A percentile compares a stretch with the other conserved stretches of the same genome.
These are phyloP conservation scores for Xylariaceae sp. DNA, from an alignment of 2,329 filamentous ascomycete genomes.

Conservation along the genomic window DNA sequence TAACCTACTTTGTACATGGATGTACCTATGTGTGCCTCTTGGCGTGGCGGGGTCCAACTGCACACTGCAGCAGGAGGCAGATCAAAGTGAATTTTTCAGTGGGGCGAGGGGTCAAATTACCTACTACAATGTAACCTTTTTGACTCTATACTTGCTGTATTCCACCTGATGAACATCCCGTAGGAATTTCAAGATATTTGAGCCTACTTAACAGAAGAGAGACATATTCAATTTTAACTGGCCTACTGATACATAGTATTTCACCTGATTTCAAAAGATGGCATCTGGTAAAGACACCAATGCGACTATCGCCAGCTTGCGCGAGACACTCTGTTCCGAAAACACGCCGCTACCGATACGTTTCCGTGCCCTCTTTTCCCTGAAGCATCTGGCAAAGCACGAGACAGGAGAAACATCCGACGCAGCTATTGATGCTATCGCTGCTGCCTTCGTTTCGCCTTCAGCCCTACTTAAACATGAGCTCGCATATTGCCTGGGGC, in stretches of 20 bases:
- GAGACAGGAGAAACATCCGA: conserved; percentile 54
- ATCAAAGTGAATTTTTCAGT: conserved; percentile 4
- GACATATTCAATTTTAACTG: too few species aligned
- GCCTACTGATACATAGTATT: neutral
- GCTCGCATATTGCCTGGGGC: conserved; percentile 92
- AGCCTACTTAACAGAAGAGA: neutral
- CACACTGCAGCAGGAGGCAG: neutral
- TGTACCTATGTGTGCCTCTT: too few species aligned
- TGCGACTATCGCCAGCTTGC: conserved; percentile 55
- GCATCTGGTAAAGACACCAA: conserved; percentile 19
- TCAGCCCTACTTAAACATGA: conserved; percentile 95
- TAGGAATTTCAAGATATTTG: conserved; percentile 2
- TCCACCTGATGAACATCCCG: conserved; percentile 12
- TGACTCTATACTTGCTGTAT: conserved; percentile 4
- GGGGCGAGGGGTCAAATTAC: conserved; percentile 14
- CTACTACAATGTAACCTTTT: too few species aligned
- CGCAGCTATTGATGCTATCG: conserved; percentile 70
- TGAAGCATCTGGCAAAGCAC: conserved; percentile 83
- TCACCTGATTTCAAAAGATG: conserved; percentile 12
- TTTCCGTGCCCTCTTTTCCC: conserved; percentile 94
- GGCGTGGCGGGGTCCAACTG: neutral
- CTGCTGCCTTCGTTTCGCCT: conserved; percentile 75
- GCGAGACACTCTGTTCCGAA: conserved; percentile 75
- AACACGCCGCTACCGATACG: conserved; percentile 75
- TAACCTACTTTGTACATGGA: too few species aligned